phyloP scores from a whole-genome alignment of 78 protist species.

The Dictyostelium firmibasis region DNA sequence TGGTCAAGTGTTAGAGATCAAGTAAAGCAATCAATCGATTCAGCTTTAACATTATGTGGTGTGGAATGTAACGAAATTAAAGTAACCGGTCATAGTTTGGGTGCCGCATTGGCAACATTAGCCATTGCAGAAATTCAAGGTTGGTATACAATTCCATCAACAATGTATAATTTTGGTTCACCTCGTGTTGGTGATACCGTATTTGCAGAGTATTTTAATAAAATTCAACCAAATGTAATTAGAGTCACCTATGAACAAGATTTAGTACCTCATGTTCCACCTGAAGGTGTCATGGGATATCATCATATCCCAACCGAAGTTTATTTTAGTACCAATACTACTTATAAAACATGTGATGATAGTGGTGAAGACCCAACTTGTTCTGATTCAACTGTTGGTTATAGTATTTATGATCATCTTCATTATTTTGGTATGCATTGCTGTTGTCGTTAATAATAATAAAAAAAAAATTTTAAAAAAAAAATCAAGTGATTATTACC shows the following conservation, averaged over 20 bases:
- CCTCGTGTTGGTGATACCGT: conserved; percentile 67
- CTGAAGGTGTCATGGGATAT: conserved; percentile 4
- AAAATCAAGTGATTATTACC: not conserved
- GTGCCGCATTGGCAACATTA: conserved; percentile 56
- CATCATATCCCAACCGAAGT: conserved; percentile 61
- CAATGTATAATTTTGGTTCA: conserved; percentile 37
- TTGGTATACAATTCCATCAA: not conserved
- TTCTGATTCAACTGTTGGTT: conserved; percentile 6
- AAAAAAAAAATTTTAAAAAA: not conserved
- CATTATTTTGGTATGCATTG: conserved; percentile 31
- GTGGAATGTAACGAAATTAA: not conserved
- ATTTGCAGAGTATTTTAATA: conserved; percentile 26
- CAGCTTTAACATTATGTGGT: not conserved
- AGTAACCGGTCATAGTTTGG: conserved; percentile 48
- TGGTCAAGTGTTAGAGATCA: conserved; percentile 36
- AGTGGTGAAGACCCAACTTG: conserved; percentile 53
- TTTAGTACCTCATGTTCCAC: conserved; percentile 66
- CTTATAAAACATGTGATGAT: conserved; percentile 42
- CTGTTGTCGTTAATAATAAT: conserved; percentile 17
- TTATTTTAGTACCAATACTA: not conserved
- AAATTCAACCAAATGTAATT: conserved; percentile 34
- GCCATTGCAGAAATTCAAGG: conserved; percentile 50
- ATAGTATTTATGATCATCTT: conserved; percentile 48
- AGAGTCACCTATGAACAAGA: conserved; percentile 22
- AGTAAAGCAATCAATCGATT: not conserved